Base-by-base conservation (phyloP, 805 yeast species). In the Starmerella roubikii region DNA sequence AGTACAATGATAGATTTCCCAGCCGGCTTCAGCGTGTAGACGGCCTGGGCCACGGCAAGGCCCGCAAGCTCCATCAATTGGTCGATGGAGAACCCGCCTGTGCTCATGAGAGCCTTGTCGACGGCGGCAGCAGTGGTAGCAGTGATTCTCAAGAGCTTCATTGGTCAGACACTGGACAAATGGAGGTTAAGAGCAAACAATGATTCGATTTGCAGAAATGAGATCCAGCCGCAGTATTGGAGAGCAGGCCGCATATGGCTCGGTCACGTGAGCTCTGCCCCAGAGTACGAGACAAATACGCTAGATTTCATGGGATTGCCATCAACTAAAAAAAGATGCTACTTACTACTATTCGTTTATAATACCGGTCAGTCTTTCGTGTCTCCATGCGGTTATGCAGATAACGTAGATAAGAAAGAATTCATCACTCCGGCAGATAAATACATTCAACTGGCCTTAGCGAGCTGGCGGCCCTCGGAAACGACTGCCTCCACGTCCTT, bases 61-160 rank as follows among this genome's bases (percentile, higher is more conserved):
- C 98, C 98, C 0, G 98, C 98, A 31, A 91, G 66, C 59, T 91
- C 98, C 98, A 91, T 91, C 55, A 83, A 59, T 51, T 83, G 94
- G 54, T 82, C 93, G 39, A 83, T 69, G 21, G 88, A 76, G 61
- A 76, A 83, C 1, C 83, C 91, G 2, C 76, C 76, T 0, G 79
- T 60, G 1, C 91, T 75, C 96, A 91, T 88, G 42, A 88, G 67
- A 52, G 86, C 94, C 45, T 69, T 67, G 53, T 88, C 98, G 21
- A 88, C 68, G 30, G 71, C 71, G 0, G 88, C 77, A 0, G 97
- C 97, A 1, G 71, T 62, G 16, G 43, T 39, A 0, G 64, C 61
- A 16, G 50, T 39, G 16, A 58, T 45, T 23, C 52, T 47, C 4
- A 45, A 40, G 3, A 48, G 34, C 4, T 6, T 15, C 31, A 29